Evolutionary conservation across 2,329 filamentous ascomycete genomes (phyloP), one percentile per base, ranked within the genome.

Genomic region (Arthrobotrys iridis): DNA sequence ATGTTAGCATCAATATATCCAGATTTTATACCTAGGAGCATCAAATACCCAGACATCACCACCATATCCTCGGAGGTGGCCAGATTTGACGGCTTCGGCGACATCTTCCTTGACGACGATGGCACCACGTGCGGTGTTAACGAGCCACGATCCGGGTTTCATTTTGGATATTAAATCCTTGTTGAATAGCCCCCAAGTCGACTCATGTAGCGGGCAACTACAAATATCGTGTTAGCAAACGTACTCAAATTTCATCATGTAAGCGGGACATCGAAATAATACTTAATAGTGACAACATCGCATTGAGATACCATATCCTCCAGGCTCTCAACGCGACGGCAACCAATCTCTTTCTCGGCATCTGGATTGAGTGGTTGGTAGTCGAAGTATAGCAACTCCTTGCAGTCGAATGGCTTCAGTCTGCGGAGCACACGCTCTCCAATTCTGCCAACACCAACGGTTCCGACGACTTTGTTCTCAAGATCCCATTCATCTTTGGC

Each of bases 21-120:
- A n/a, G 3, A 26, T n/a, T 13, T n/a, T 13, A 35, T 13, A 18
- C 43, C 2, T 20, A 15, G n/a, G 8, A 4, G 18, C 22, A 33
- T 13, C 2, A 40, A 65, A 6, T 65, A 76, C 71, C 79, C 79
- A 80, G 63, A 80, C 79, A 37, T 80, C 79, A 50, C 79, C 79
- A 50, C 86, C 92, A 85, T 96, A 96, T 79, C 92, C 92, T 81
- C 91, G 90, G 81, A 96, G 91, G 84, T 98, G 93, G 81, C 95
- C 95, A 33, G 87, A 88, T 87, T 94, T 93, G 83, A 99, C 88
- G 57, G 95, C 95, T 26, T 91, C 93, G 77, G 95, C 95, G 68
- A 99, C 95, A 80, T 98, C 95, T 85, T 98, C 94, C 89, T 98
- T 98, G 85, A 98, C 94, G 80, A 99, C 93, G 82, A 99, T 99